Evolutionary conservation across 306 rosid genomes (phyloP).

Genomic region (Quercus variabilis): DNA sequence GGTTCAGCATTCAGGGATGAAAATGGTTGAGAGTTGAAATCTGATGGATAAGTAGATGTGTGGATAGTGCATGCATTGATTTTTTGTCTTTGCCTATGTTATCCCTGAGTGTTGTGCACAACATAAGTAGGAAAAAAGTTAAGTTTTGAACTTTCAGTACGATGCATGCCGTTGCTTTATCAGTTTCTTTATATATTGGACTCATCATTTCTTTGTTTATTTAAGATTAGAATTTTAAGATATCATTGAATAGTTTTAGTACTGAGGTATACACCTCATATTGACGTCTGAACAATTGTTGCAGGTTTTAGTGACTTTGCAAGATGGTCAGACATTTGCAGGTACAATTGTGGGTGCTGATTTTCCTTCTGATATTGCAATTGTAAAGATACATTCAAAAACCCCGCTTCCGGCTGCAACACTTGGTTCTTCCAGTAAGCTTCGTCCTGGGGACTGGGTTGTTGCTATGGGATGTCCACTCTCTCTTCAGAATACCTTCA

Average conservation of each 20-base stretch:
- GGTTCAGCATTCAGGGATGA: background rate
- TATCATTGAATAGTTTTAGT: background rate
- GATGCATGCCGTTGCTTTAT: background rate
- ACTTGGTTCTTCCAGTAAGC: constrained; percentile 71
- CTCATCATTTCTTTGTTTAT: background rate
- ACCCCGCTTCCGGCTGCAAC: constrained; percentile 84
- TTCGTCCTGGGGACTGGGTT: constrained; percentile 96
- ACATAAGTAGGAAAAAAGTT: background rate
- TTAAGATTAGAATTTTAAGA: background rate
- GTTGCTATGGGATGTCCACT: constrained; percentile 82
- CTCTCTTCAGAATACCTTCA: constrained; percentile 88
- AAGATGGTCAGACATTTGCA: constrained; percentile 87
- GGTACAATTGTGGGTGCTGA: constrained; percentile 81
- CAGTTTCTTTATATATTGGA: background rate
- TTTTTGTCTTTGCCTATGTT: too few relatives aligned
- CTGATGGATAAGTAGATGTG: background rate
- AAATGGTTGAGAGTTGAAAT: background rate
- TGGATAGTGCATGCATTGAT: too few relatives aligned
- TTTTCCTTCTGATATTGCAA: constrained; percentile 79
- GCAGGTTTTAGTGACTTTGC: constrained; percentile 82
- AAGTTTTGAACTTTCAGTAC: background rate
- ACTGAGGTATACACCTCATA: background rate
- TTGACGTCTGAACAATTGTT: constrained; percentile 1
- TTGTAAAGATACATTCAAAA: constrained; percentile 71
- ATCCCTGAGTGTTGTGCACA: too few relatives aligned